Conservation (phyloP, 345 rosid species). For the Cardamine resedifolia region DNA sequence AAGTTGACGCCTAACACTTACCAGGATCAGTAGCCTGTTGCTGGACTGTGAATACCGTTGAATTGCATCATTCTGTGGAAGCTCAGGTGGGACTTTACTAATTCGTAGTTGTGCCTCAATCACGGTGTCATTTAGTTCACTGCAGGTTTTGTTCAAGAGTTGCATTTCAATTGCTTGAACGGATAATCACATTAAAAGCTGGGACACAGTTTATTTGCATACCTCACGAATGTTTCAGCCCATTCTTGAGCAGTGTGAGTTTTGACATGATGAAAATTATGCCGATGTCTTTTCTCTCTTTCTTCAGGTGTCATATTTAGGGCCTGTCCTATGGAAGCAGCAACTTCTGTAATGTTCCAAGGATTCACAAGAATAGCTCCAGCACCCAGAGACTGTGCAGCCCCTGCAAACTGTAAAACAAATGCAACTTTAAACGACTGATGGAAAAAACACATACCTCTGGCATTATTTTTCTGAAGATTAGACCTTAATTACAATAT, state of each 20-base stretch:
- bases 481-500: neutral
- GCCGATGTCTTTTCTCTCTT: constrained; percentile 88
- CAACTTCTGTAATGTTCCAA: constrained; percentile 99
- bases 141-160: constrained; percentile 42
- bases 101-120: constrained; percentile 96
- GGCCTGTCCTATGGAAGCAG: constrained; percentile 85
- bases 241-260: constrained; percentile 97
- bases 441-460: neutral
- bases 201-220: neutral
- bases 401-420: constrained; percentile 87
- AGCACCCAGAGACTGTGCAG: constrained; percentile 99
- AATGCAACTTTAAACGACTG: constrained; percentile 11
- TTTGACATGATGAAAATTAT: constrained; percentile 75
- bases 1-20: constrained; percentile 48
- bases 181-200: constrained; percentile 7
- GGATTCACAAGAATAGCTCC: constrained; percentile 99
- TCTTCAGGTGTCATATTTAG: constrained; percentile 76
- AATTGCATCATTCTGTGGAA: constrained; percentile 74
- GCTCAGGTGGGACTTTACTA: constrained; percentile 86
- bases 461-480: neutral
- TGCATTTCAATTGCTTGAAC: constrained; percentile 15
- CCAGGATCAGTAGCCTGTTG: constrained; percentile 92
- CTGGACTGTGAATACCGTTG: constrained; percentile 60
- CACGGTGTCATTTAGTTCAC: constrained; percentile 95
- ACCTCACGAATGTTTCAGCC: constrained; percentile 99